Evolutionary conservation across 2,329 filamentous ascomycete genomes (phyloP).

Genomic region (Stagonosporopsis chrysanthemi): DNA sequence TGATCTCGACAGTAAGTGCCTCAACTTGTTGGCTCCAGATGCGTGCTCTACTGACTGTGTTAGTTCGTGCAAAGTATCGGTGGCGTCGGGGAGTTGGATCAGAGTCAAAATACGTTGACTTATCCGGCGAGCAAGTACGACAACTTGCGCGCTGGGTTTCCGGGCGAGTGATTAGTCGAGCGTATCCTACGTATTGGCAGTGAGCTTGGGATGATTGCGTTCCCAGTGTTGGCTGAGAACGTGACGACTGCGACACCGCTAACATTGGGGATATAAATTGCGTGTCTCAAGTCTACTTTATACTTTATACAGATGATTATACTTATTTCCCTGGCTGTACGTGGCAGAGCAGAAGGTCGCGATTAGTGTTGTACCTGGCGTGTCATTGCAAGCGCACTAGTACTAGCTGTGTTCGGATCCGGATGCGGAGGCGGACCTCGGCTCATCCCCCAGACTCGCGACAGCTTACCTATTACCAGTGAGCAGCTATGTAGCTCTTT

Average conservation of each 20-base stretch:
- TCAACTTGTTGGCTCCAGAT: neutral
- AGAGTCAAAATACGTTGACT: conserved; percentile 65
- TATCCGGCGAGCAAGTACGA: conserved; percentile 75
- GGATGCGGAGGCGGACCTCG: conserved; percentile 12
- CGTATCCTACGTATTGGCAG: neutral
- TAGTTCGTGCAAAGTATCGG: conserved; percentile 64
- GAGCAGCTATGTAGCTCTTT: conserved; percentile 16
- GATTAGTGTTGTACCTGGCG: neutral
- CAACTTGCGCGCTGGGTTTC: conserved; percentile 59
- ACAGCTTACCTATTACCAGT: conserved; percentile 7
- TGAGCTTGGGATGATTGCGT: neutral
- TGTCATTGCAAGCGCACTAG: neutral
- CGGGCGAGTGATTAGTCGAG: conserved; percentile 22
- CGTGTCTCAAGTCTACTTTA: neutral
- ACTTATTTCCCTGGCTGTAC: neutral
- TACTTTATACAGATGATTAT: neutral
- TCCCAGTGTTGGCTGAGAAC: neutral
- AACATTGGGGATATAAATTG: neutral
- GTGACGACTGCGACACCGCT: neutral
- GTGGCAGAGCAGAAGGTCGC: neutral
- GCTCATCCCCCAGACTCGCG: conserved; percentile 10
- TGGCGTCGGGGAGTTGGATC: conserved; percentile 59
- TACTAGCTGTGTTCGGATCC: conserved; percentile 1
- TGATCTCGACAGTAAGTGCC: conserved; percentile 43
- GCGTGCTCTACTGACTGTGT: conserved; percentile 8